These are phyloP conservation scores for Mucor mucedo DNA, from an alignment of 371 early-diverging fungal genomes.

Conservation along the genomic window DNA sequence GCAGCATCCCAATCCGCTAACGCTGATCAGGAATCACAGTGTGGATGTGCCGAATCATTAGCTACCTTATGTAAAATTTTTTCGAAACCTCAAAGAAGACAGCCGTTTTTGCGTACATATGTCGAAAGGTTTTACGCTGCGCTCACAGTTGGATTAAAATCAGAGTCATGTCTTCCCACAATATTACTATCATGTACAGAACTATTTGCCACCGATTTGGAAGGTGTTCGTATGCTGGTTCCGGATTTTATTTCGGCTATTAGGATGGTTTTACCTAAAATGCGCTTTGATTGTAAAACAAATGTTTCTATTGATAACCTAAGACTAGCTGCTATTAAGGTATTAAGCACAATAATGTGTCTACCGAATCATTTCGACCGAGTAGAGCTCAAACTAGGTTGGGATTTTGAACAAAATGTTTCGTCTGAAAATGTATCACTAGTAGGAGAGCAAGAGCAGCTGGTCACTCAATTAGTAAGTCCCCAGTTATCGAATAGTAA, in stretches of 20 bases:
- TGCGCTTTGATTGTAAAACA: slow-evolving; percentile 39
- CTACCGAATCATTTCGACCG: slow-evolving; percentile 76
- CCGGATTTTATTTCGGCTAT: slow-evolving; percentile 76
- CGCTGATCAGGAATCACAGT: slow-evolving; percentile 42
- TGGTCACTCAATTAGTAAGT: slow-evolving; percentile 58
- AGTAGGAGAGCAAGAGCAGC: slow-evolving; percentile 60
- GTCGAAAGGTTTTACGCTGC: slow-evolving; percentile 77
- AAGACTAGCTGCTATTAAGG: slow-evolving; percentile 68
- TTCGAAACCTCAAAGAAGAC: slow-evolving; percentile 61
- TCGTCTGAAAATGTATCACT: slow-evolving; percentile 11
- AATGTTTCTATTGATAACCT: slow-evolving; percentile 66
- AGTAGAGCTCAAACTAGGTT: slow-evolving; percentile 58
- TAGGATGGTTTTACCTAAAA: slow-evolving; percentile 68
- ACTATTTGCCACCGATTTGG: slow-evolving; percentile 70
- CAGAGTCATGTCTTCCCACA: slow-evolving; percentile 68
- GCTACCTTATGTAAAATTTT: slow-evolving; percentile 78
- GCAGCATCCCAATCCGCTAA: slow-evolving; percentile 47
- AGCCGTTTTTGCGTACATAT: slow-evolving; percentile 66
- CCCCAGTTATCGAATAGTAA: not conserved
- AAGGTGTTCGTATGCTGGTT: slow-evolving; percentile 73
- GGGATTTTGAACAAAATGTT: slow-evolving; percentile 55
- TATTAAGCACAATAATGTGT: slow-evolving; percentile 71
- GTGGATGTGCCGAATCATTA: slow-evolving; percentile 74
- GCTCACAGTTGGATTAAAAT: slow-evolving; percentile 61
- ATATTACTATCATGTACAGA: slow-evolving; percentile 66